These are phyloP conservation scores for Mortierella sp. DNA, from an alignment of 371 early-diverging fungal genomes.

Conservation along the genomic window DNA sequence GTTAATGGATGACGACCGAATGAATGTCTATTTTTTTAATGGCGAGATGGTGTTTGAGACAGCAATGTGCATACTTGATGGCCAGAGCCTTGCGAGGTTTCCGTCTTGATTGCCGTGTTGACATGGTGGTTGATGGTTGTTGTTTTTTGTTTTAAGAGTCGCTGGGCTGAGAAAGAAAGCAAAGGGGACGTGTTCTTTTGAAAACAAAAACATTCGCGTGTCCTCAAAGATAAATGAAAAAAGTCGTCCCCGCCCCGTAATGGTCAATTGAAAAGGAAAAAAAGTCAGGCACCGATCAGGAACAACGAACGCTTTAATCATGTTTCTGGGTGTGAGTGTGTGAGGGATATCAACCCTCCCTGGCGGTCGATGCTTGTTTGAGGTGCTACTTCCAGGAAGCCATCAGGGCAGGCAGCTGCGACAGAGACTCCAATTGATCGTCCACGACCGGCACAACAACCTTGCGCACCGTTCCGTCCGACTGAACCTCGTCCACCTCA, in stretches of 20 bases:
- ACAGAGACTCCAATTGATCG: constrained; percentile 34
- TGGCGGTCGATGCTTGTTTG: neutral
- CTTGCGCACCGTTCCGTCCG: neutral
- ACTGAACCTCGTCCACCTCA: constrained; percentile 11
- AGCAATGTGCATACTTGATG: constrained; percentile 27
- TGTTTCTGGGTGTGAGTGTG: too few relatives aligned
- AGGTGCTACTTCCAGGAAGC: constrained; percentile 29
- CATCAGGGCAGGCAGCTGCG: constrained; percentile 38
- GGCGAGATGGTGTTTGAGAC: neutral
- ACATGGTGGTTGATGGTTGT: constrained; percentile 19
- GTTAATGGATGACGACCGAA: too few relatives aligned
- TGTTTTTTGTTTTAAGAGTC: neutral
- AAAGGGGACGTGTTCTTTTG: constrained; percentile 1
- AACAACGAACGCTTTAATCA: too few relatives aligned
- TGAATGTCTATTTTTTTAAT: neutral
- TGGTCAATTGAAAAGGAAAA: neutral
- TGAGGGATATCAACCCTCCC: neutral
- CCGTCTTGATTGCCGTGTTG: constrained; percentile 44
- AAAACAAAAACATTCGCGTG: neutral
- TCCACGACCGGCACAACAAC: constrained; percentile 42
- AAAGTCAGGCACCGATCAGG: too few relatives aligned
- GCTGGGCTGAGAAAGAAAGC: neutral
- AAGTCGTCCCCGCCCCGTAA: constrained; percentile 14
- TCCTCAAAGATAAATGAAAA: neutral
- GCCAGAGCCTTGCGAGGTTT: constrained; percentile 46